Percentiles rank a stretch among this genome's conserved stretches.
These are phyloP conservation scores for Solanum infundibuliforme DNA, from an alignment of 257 asterid species.

Conservation along the genomic window DNA sequence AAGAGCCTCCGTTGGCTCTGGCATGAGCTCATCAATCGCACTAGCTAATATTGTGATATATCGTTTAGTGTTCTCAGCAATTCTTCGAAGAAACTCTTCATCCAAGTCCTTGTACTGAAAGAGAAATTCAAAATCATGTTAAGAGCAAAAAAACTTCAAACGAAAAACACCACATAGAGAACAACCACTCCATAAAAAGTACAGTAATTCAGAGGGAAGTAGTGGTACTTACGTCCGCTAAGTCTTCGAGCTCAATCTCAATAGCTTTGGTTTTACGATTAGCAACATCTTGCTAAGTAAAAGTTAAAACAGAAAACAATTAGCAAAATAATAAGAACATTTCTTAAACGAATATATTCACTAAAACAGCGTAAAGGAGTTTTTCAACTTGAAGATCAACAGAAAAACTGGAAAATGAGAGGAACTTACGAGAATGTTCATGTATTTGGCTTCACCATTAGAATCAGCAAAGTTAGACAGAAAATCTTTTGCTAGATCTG, in stretches of 20 bases:
- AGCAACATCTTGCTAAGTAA: slow-evolving; percentile 85
- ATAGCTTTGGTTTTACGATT: slow-evolving; percentile 70
- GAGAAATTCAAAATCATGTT: not conserved
- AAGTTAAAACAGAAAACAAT: not conserved
- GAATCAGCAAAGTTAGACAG: slow-evolving; percentile 58
- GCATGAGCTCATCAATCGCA: slow-evolving; percentile 89
- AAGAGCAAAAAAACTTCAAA: not conserved
- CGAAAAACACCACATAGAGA: not conserved
- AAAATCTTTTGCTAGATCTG: slow-evolving; percentile 75
- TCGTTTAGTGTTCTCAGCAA: slow-evolving; percentile 70
- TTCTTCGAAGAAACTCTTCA: slow-evolving; percentile 70
- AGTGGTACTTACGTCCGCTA: slow-evolving; percentile 35
- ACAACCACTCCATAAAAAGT: not conserved
- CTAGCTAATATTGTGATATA: slow-evolving; percentile 68
- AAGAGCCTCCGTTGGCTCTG: slow-evolving; percentile 79
- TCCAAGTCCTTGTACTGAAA: slow-evolving; percentile 73
- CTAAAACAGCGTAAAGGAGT: not conserved
- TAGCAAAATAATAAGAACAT: not conserved
- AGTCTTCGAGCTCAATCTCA: slow-evolving; percentile 84
- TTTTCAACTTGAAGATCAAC: not conserved
- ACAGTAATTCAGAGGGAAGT: not conserved
- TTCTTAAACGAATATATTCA: not conserved
- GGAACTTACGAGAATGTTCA: slow-evolving; percentile 55
- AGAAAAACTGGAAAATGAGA: not conserved
- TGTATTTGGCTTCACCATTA: slow-evolving; percentile 66